Percentiles rank a stretch among this genome's conserved stretches.
These are phyloP conservation scores for Trichoderma orchidacearum DNA, from an alignment of 495 filamentous ascomycete genomes.

Conservation along the genomic window DNA sequence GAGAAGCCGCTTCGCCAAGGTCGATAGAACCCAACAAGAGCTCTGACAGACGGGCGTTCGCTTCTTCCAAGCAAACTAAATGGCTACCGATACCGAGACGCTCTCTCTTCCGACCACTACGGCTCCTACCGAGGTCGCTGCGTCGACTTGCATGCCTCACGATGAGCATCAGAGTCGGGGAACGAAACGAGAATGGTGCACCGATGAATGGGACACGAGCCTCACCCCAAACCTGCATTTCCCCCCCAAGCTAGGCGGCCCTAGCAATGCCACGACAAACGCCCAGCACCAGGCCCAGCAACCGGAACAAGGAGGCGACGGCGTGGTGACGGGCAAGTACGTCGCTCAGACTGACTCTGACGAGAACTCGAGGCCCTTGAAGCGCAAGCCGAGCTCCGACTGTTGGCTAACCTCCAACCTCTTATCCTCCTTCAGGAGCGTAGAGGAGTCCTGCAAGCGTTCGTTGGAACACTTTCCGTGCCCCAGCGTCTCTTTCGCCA, in stretches of 20 bases:
- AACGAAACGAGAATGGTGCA: not conserved
- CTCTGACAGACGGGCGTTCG: too few species aligned
- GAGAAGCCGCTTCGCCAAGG: not conserved
- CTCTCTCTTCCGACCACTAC: not conserved
- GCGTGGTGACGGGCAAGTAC: not conserved
- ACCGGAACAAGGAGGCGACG: not conserved
- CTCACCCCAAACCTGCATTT: not conserved
- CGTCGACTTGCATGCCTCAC: not conserved
- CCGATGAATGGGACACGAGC: not conserved
- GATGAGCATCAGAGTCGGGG: not conserved
- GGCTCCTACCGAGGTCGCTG: not conserved
- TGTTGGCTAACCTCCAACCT: conserved; percentile 1
- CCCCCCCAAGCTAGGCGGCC: not conserved
- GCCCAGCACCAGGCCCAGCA: not conserved
- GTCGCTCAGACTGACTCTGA: not conserved
- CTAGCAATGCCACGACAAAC: not conserved
- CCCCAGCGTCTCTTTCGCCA: conserved; percentile 13
- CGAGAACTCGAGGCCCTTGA: not conserved
- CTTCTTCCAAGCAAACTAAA: not conserved
- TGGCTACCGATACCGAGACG: not conserved
- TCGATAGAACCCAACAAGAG: too few species aligned
- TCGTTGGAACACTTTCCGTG: conserved; percentile 10
- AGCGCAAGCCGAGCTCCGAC: not conserved
- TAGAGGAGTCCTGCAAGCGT: conserved; percentile 5
- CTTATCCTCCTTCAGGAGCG: not conserved